These are phyloP conservation scores for Senecio squalidus DNA, from an alignment of 140 eudicot genomes.

Conservation along the genomic window DNA sequence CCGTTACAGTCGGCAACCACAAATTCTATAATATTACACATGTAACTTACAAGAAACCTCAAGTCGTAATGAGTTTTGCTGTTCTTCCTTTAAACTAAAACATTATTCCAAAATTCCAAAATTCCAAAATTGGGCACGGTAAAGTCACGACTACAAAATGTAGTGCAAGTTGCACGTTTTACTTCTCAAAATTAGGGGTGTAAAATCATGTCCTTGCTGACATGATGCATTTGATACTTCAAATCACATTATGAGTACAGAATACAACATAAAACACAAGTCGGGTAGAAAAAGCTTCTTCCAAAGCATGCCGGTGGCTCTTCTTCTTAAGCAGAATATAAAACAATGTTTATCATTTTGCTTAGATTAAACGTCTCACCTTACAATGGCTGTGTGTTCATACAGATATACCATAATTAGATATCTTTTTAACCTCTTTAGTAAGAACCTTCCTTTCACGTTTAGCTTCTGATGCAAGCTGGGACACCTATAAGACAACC, in stretches of 20 bases:
- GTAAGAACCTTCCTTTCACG: conserved; percentile 57
- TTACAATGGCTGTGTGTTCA: conserved; percentile 25
- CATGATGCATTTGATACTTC: neutral
- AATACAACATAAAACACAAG: conserved; percentile 26
- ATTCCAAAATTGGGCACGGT: conserved; percentile 9
- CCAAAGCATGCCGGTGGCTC: neutral
- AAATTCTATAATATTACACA: no score
- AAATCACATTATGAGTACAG: neutral
- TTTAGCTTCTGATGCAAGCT: conserved; percentile 63
- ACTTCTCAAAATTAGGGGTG: neutral
- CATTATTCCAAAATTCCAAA: conserved; percentile 11
- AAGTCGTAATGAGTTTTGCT: neutral
- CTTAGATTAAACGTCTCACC: conserved; percentile 8
- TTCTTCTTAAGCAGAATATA: conserved; percentile 2
- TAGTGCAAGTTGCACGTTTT: neutral
- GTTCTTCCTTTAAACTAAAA: neutral
- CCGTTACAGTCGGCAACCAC: no score
- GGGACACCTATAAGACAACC: conserved; percentile 45
- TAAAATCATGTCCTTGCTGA: neutral
- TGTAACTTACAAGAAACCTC: no score
- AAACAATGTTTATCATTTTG: neutral
- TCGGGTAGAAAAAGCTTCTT: conserved; percentile 2
- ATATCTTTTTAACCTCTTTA: conserved; percentile 88
- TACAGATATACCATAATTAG: conserved; percentile 83
- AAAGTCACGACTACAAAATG: conserved; percentile 3